Percentiles rank a stretch among this genome's conserved stretches.
Conservation (phyloP, 2,329 filamentous ascomycete species). For the Diatrype stigma region DNA sequence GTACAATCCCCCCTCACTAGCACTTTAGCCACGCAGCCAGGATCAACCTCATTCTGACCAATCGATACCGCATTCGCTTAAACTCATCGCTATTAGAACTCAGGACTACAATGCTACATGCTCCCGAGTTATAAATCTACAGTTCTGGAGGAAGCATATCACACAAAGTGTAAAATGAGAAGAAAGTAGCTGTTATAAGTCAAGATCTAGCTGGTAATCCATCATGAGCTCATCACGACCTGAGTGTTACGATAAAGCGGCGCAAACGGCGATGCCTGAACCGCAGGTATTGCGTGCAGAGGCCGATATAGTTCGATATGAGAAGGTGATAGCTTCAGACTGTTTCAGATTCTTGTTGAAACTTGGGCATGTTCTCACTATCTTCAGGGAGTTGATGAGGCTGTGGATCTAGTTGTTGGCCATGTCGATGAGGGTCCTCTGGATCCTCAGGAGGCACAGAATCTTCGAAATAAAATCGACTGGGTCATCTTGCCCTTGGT, state of each 20-base stretch:
- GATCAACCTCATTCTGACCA: no score
- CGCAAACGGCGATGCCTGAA: background rate
- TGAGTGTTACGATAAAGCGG: background rate
- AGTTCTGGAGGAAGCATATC: no score
- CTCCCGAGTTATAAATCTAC: no score
- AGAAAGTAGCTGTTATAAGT: no score
- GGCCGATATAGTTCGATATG: background rate
- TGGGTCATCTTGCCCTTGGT: constrained; percentile 3
- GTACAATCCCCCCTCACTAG: no score
- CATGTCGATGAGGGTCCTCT: constrained; percentile 1
- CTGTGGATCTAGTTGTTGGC: constrained; percentile 2
- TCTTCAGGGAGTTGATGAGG: constrained; percentile 4
- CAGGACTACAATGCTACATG: no score
- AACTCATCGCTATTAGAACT: no score
- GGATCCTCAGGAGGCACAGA: background rate
- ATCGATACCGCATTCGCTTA: no score
- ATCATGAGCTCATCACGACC: background rate
- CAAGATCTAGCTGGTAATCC: no score
- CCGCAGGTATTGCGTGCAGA: constrained; percentile 17
- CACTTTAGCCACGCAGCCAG: no score
- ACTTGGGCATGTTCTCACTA: background rate
- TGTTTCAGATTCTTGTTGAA: background rate
- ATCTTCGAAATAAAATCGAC: constrained; percentile 4
- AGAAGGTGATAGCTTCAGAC: background rate
- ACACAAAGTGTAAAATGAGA: no score